Base-by-base conservation (phyloP, 345 rosid species). In the Euphorbia tirucalli region DNA sequence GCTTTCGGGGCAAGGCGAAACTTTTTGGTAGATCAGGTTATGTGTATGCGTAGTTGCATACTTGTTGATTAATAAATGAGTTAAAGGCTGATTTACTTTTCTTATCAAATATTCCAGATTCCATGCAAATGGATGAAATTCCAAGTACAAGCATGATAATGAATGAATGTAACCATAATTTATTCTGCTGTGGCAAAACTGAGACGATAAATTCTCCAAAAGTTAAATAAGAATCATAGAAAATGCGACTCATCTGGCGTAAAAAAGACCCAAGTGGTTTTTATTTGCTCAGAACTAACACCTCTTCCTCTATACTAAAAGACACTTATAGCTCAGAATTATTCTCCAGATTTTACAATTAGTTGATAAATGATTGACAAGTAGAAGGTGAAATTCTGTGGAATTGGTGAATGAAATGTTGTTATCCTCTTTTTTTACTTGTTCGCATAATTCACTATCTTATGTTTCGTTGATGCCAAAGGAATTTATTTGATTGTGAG, bases 261-360 rank as follows among this genome's bases (percentile, higher is more conserved):
- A 4, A 13, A 58, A 58, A 60, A 60, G 31, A 10, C 16, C 15
- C 11, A 7, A 7, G 21, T 35, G 27, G n/a, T 41, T 61, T 21
- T 25, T 61, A 35, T 61, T 61, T 28, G 70, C 58, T 48, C 18
- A 49, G 41, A 30, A 8, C 6, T 25, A 18, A 0, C 7, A 14
- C 15, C 56, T 32, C 69, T 27, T 16, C 58, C 0, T n/a, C 52
- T 13, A 55, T 66, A n/a, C 7, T 46, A 16, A 31, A 32, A 3
- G 28, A 25, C 66, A 21, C 66, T 4, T 7, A 18, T 5, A 50
- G 14, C 39, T 62, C 7, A 19, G 8, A 28, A 18, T 18, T 49
- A 49, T 66, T 49, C 59, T 66, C 41, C 16, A 68, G 32, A 68
- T 32, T 39, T 32, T 35, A 35, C 39, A 35, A n/a, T n/a, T n/a